Percentiles rank a stretch among this genome's conserved stretches.
Evolutionary conservation across 2,329 filamentous ascomycete genomes (phyloP).

Genomic region (Nemania sp.): DNA sequence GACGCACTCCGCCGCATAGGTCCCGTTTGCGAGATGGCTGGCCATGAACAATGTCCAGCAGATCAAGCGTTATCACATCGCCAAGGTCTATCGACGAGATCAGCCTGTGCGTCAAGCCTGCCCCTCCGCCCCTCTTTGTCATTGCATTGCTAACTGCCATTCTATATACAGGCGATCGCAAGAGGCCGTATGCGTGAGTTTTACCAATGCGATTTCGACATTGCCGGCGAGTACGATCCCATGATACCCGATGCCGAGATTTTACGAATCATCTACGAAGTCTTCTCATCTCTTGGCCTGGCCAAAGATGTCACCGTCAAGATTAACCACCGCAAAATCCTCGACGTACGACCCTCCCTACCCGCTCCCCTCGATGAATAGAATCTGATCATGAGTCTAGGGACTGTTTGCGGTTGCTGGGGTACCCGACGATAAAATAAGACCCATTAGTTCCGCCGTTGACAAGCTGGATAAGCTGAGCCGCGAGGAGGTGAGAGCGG

Average conservation of each 20-base stretch:
- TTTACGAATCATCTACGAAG: slow-evolving; percentile 70
- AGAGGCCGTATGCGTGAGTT: slow-evolving; percentile 81
- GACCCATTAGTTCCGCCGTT: slow-evolving; percentile 75
- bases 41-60: slow-evolving; percentile 73
- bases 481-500: slow-evolving; percentile 74
- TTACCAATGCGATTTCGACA: slow-evolving; percentile 82
- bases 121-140: background rate
- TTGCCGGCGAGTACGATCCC: slow-evolving; percentile 71
- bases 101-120: slow-evolving; percentile 58
- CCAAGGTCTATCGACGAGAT: slow-evolving; percentile 79
- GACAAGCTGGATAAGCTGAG: slow-evolving; percentile 80
- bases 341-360: slow-evolving; percentile 52
- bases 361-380: background rate
- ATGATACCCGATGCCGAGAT: slow-evolving; percentile 80
- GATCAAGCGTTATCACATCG: slow-evolving; percentile 80
- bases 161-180: slow-evolving; percentile 55
- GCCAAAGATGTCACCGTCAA: slow-evolving; percentile 73
- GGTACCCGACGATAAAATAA: slow-evolving; percentile 73
- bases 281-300: slow-evolving; percentile 72
- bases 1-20: slow-evolving; percentile 3
- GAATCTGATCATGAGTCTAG: background rate
- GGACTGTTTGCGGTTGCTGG: slow-evolving; percentile 80
- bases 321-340: slow-evolving; percentile 78
- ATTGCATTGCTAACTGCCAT: background rate
- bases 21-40: slow-evolving; percentile 77